Conservation (phyloP, 2,329 filamentous ascomycete species). For the Gnomoniopsis smithogilvyi region DNA sequence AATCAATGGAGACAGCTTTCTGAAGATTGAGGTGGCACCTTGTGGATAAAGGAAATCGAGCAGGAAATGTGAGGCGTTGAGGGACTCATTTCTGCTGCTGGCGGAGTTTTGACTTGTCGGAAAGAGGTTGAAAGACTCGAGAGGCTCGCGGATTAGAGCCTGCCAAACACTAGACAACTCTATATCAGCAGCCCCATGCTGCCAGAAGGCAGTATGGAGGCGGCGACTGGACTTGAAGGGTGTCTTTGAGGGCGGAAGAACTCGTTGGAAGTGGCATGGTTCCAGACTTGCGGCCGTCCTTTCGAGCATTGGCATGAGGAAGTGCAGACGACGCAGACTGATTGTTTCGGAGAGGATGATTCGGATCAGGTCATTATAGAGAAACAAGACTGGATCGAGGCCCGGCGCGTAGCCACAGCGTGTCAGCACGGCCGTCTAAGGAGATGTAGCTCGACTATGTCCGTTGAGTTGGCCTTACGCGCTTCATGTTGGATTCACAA, state of each 20-base stretch:
- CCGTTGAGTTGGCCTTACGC: conserved; percentile 3
- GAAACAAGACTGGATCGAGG: conserved; percentile 3
- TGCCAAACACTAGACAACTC: conserved; percentile 45
- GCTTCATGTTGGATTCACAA: conserved; percentile 16
- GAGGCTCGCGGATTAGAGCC: conserved; percentile 30
- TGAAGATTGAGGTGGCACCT: conserved; percentile 40
- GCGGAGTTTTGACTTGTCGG: conserved; percentile 19
- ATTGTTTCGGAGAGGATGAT: background rate
- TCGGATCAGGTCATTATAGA: conserved; percentile 14
- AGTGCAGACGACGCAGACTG: conserved; percentile 8
- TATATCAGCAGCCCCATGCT: conserved; percentile 49
- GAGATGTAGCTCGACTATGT: background rate
- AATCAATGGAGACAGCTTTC: conserved; percentile 27
- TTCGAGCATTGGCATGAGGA: conserved; percentile 49
- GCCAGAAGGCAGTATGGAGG: conserved; percentile 51
- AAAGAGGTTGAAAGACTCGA: conserved; percentile 25
- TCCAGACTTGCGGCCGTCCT: conserved; percentile 55
- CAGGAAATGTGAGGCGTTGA: conserved; percentile 46
- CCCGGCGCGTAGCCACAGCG: background rate
- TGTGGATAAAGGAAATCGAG: conserved; percentile 56
- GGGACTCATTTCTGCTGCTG: conserved; percentile 23
- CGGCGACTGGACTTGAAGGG: conserved; percentile 38
- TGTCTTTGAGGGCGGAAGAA: conserved; percentile 38
- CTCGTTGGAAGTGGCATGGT: conserved; percentile 52
- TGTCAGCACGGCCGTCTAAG: background rate